Base-by-base conservation (phyloP, 352 stramenopile species). In the Phytopythium litorale region DNA sequence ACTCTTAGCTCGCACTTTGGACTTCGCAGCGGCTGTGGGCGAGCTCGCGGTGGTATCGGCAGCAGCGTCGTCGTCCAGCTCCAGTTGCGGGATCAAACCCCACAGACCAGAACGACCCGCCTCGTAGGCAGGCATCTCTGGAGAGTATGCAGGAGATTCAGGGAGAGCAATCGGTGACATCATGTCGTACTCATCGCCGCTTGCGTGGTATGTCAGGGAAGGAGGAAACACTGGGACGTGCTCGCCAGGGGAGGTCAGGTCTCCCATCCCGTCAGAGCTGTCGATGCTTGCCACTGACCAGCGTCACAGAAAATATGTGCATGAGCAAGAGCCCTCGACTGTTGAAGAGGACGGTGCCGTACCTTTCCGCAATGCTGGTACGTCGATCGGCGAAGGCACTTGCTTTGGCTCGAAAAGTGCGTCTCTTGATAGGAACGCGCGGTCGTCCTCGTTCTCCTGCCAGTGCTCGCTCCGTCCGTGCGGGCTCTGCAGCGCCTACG, bases 401-500 rank as follows among this genome's bases (percentile, higher is more conserved):
- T 63, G 37, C 56, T 73, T 60, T n/a, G 71, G 67, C 30, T 55
- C 28, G 37, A 62, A 52, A 7, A 67, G 38, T 19, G 53, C 43
- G 40, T 50, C n/a, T 40, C 40, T n/a, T 19, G 18, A 25, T 40
- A 37, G 30, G 38, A 45, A 19, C 48, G 28, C 38, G 51, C 30
- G 23, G 60, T 76, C 60, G 21, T 65, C 64, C 5, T 76, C 71
- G 23, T 75, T 66, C 19, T 51, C 58, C 64, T 70, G 65, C 79
- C 81, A 88, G 40, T 84, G 74, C 50, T 84, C 74, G 19, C 68
- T 75, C 45, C 70, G 74, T 0, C 79, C 84, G 28, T 91, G 84
- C 6, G 84, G 84, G 56, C 84, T 93, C 59, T 91, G 81, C 21
- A 92, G 56, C 8, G 84, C 84, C 83, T 92, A 53, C 13, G 12